Conservation (phyloP, 2,329 filamentous ascomycete species). For the Epichloe bromicola region DNA sequence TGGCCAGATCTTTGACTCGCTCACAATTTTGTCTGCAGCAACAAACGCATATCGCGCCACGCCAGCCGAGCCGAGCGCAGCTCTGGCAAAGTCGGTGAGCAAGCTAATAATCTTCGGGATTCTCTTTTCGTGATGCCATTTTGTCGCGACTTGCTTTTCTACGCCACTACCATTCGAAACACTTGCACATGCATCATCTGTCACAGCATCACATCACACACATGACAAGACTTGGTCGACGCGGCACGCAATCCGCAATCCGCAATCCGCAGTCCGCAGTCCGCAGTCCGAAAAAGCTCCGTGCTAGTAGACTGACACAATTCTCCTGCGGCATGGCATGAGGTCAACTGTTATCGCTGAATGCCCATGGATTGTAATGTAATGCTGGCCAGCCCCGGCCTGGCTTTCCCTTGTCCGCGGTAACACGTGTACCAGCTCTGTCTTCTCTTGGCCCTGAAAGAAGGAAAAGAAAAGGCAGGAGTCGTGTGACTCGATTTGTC, state of each 20-base stretch:
- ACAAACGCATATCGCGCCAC: background rate
- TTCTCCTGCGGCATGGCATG: too few species aligned
- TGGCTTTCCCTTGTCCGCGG: background rate
- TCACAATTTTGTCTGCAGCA: background rate
- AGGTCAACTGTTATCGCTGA: too few species aligned
- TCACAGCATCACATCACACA: background rate
- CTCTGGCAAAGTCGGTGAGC: slow-evolving; percentile 2
- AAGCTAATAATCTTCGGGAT: background rate
- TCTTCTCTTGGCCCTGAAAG: too few species aligned
- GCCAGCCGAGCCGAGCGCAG: background rate
- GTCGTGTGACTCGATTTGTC: background rate
- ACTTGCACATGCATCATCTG: background rate
- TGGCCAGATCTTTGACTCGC: too few species aligned
- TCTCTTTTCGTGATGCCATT: too few species aligned
- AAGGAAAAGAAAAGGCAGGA: background rate
- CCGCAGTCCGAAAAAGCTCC: background rate
- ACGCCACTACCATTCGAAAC: too few species aligned
- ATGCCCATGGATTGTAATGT: too few species aligned
- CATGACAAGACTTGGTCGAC: background rate
- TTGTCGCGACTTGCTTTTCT: background rate
- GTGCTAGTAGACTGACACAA: background rate
- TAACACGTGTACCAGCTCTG: background rate
- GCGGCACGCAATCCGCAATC: background rate
- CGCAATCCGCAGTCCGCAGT: background rate
- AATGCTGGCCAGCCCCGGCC: background rate